Evolutionary conservation across 2,329 filamentous ascomycete species (phyloP).

Genomic region (Arthrobotrys megalospora): DNA sequence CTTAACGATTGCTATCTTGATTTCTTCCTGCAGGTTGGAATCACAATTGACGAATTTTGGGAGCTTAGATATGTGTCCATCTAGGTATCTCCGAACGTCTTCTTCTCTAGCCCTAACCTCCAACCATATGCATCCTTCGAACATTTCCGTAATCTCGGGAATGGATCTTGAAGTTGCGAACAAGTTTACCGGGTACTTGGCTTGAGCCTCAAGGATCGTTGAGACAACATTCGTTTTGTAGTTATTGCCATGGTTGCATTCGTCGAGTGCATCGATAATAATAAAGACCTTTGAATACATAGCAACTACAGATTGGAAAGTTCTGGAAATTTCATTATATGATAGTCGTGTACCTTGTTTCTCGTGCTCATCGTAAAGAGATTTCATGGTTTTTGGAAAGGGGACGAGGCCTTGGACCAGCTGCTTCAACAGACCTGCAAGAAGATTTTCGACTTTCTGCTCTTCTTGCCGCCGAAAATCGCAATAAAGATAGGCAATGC

Average conservation of each 20-base stretch:
- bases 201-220: too few species aligned
- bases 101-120: too few species aligned
- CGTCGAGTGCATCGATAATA: constrained; percentile 45
- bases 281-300: constrained; percentile 28
- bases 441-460: constrained; percentile 66
- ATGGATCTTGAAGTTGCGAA: constrained; percentile 62
- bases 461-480: constrained; percentile 68
- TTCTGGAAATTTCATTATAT: not conserved
- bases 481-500: constrained; percentile 70
- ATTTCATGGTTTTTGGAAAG: too few species aligned
- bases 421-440: constrained; percentile 68
- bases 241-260: too few species aligned
- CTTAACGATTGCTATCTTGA: not conserved
- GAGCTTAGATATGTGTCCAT: too few species aligned
- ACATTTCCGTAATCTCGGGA: constrained; percentile 61
- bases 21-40: too few species aligned
- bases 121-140: not conserved
- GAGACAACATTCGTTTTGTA: too few species aligned
- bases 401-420: constrained; percentile 65
- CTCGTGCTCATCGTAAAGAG: constrained; percentile 62
- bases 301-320: not conserved
- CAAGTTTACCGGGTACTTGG: too few species aligned
- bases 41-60: too few species aligned
- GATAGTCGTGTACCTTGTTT: not conserved
- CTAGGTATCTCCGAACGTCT: too few species aligned